Percentiles rank a stretch among this genome's conserved stretches.
phyloP scores from a whole-genome alignment of 106 monocot species.

The Acorus gramineus region DNA sequence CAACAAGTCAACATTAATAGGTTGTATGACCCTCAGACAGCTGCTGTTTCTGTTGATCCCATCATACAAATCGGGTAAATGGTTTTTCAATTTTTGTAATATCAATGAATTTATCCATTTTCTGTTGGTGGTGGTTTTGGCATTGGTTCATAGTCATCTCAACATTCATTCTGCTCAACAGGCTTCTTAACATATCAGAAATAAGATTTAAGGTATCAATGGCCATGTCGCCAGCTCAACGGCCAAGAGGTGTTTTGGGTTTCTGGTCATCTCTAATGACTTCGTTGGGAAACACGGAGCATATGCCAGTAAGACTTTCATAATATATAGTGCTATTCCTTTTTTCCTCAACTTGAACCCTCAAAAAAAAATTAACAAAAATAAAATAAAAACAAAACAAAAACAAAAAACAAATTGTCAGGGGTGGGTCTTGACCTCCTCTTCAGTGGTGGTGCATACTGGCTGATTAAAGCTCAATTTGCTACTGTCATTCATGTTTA shows the following conservation, averaged over 20 bases:
- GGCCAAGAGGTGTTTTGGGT: slow-evolving; percentile 87
- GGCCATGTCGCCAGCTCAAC: slow-evolving; percentile 88
- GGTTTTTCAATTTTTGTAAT: neutral
- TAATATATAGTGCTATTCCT: neutral
- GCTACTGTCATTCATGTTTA: too few species aligned
- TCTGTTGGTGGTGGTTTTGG: too few species aligned
- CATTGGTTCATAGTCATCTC: neutral
- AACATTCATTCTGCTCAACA: slow-evolving; percentile 5
- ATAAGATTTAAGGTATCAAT: slow-evolving; percentile 86
- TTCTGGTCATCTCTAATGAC: slow-evolving; percentile 99
- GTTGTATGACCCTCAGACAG: slow-evolving; percentile 35
- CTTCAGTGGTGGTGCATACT: too few species aligned
- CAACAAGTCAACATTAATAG: slow-evolving; percentile 56
- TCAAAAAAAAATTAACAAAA: too few species aligned
- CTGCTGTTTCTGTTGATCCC: slow-evolving; percentile 84
- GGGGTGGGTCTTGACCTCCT: too few species aligned
- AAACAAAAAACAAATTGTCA: too few species aligned
- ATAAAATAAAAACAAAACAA: too few species aligned
- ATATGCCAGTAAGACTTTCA: slow-evolving; percentile 58
- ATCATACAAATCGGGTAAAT: slow-evolving; percentile 81
- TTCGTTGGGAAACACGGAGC: slow-evolving; percentile 91
- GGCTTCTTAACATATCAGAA: slow-evolving; percentile 84
- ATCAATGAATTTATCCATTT: neutral
- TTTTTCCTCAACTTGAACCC: neutral
- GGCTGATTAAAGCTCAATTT: too few species aligned